These are phyloP conservation scores for Diutina scorzettiae DNA, from an alignment of 1,139 yeast genomes.

Conservation along the genomic window DNA sequence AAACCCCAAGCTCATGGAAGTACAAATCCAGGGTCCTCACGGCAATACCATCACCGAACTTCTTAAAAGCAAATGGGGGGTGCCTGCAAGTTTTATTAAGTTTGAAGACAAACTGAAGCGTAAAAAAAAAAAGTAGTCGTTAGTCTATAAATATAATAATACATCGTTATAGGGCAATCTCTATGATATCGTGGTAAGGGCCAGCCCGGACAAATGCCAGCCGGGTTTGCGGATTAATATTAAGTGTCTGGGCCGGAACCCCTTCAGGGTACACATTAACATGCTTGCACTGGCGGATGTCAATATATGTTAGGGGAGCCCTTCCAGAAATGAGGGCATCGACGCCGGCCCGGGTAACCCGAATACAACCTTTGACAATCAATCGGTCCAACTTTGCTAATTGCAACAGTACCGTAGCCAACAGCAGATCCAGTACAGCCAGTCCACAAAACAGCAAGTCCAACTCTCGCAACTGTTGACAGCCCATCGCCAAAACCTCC, in stretches of 20 bases:
- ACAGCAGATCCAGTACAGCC: conserved; percentile 63
- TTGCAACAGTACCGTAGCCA: conserved; percentile 50
- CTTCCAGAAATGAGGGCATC: conserved; percentile 52
- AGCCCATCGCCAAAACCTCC: conserved; percentile 53
- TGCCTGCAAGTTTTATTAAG: conserved; percentile 54
- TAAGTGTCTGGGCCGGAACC: conserved; percentile 42
- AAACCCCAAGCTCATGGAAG: conserved; percentile 49
- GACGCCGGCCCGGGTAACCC: conserved; percentile 67
- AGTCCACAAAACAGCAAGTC: conserved; percentile 68
- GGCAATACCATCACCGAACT: conserved; percentile 43
- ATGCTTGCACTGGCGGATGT: conserved; percentile 60
- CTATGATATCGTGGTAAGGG: conserved; percentile 40
- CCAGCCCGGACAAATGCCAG: conserved; percentile 50
- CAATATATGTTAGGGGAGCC: conserved; percentile 39
- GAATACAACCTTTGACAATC: conserved; percentile 53
- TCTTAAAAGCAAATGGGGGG: conserved; percentile 36
- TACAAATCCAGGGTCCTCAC: conserved; percentile 88
- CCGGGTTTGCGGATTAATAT: conserved; percentile 37
- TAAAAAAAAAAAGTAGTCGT: conserved; percentile 18
- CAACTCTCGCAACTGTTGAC: conserved; percentile 40
- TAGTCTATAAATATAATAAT: conserved; percentile 5
- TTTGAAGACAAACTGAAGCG: conserved; percentile 53
- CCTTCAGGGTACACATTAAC: conserved; percentile 47
- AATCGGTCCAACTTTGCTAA: conserved; percentile 35
- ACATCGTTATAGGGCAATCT: conserved; percentile 29